Evolutionary conservation across 148 eudicot genomes (phyloP).

Genomic region (Camellia lanceoleosa): DNA sequence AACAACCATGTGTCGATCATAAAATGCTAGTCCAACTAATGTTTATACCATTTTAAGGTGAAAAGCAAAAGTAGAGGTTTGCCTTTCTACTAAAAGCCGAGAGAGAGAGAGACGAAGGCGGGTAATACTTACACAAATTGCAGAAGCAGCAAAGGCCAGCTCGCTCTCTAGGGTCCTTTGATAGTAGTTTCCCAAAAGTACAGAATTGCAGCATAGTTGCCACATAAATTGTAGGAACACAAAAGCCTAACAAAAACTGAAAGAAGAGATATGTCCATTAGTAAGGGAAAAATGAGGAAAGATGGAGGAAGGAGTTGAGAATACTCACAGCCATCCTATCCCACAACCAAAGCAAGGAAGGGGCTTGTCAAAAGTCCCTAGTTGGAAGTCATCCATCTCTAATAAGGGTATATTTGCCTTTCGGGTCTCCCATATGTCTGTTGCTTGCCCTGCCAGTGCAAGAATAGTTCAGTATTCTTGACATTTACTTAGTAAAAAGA

Average conservation of each 20-base stretch:
- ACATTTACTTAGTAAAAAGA: not conserved
- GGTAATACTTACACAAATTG: constrained; percentile 58
- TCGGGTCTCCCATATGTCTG: constrained; percentile 47
- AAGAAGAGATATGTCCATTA: not conserved
- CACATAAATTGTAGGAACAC: constrained; percentile 68
- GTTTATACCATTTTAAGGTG: too few species aligned
- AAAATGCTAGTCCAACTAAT: not conserved
- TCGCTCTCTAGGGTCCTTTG: constrained; percentile 93
- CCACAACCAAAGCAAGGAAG: constrained; percentile 98
- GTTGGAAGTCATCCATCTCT: constrained; percentile 70
- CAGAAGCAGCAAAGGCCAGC: constrained; percentile 98
- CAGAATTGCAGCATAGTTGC: constrained; percentile 78
- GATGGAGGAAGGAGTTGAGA: not conserved
- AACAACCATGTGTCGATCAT: not conserved
- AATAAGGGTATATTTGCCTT: constrained; percentile 66
- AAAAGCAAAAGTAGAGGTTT: too few species aligned
- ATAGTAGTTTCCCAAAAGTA: constrained; percentile 82
- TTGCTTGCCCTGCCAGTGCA: constrained; percentile 45
- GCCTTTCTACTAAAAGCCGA: not conserved
- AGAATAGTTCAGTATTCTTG: not conserved
- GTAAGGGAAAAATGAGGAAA: not conserved
- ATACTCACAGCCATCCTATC: constrained; percentile 91
- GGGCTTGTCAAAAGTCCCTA: constrained; percentile 71
- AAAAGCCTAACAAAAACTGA: constrained; percentile 75
- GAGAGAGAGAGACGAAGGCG: constrained; percentile 2